A percentile compares a stretch with the other conserved stretches of the same genome.
These are phyloP conservation scores for Neurospora discreta DNA, from an alignment of 495 filamentous ascomycete genomes.

Conservation along the genomic window DNA sequence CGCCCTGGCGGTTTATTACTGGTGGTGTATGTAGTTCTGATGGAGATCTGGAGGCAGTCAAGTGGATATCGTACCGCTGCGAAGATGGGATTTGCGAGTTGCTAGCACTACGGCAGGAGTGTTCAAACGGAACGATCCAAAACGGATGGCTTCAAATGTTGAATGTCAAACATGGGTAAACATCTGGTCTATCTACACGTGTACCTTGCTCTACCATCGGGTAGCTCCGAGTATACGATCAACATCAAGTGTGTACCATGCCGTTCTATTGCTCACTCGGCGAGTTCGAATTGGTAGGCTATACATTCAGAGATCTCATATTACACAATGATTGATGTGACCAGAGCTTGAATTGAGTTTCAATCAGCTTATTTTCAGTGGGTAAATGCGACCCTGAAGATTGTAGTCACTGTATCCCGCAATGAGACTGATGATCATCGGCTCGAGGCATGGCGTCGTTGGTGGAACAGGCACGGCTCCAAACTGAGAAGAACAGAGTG, in stretches of 20 bases:
- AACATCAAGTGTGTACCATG: not conserved
- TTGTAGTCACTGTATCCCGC: not conserved
- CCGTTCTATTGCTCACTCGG: not conserved
- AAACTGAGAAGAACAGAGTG: no score
- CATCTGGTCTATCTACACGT: not conserved
- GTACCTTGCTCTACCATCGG: not conserved
- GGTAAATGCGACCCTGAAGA: not conserved
- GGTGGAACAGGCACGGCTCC: no score
- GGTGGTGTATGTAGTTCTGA: not conserved
- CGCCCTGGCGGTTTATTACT: not conserved
- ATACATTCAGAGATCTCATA: not conserved
- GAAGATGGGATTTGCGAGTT: not conserved
- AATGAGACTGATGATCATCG: not conserved
- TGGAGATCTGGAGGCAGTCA: not conserved
- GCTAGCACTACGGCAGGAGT: not conserved
- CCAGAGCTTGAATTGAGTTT: not conserved
- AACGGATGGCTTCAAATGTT: not conserved
- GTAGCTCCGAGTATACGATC: not conserved
- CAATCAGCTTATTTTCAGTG: not conserved
- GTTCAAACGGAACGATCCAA: not conserved
- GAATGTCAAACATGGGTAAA: not conserved
- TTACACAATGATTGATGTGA: not conserved
- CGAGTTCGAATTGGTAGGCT: not conserved
- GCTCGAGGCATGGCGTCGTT: not conserved
- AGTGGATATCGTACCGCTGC: not conserved